Percentiles rank a stretch among this genome's conserved stretches.
Conservation (phyloP, 371 early-diverging fungal species). For the Mucor piriformis region DNA sequence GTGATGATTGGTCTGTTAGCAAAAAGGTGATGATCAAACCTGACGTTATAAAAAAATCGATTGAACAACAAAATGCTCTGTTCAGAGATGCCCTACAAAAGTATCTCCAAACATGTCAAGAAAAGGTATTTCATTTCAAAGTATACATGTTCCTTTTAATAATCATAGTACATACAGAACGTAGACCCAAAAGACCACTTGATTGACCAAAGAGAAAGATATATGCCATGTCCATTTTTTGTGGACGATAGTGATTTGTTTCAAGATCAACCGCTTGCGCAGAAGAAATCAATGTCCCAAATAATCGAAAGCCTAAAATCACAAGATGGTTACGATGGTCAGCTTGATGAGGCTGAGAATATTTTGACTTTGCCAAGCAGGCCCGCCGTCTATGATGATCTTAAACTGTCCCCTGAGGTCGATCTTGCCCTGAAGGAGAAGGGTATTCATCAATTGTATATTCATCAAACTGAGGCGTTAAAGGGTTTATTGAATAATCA, state of each 20-base stretch:
- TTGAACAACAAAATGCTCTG: conserved; percentile 30
- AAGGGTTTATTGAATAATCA: conserved; percentile 42
- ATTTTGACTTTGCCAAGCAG: conserved; percentile 25
- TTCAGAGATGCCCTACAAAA: conserved; percentile 29
- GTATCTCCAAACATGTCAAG: conserved; percentile 26
- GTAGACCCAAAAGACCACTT: conserved; percentile 10
- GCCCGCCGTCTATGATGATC: conserved; percentile 25
- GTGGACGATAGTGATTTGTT: conserved; percentile 1
- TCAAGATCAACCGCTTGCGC: conserved; percentile 1
- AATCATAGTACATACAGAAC: background rate
- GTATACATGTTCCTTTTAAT: no score
- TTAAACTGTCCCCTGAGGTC: conserved; percentile 16
- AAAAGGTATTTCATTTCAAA: conserved; percentile 19
- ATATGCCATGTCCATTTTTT: conserved; percentile 16
- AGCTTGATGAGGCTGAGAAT: conserved; percentile 25
- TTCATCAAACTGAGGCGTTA: conserved; percentile 74
- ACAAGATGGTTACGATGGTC: conserved; percentile 34
- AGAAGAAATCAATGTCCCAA: conserved; percentile 6
- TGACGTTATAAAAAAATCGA: conserved; percentile 28
- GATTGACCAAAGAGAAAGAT: conserved; percentile 2
- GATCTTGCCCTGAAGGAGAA: conserved; percentile 26
- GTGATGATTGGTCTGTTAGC: conserved; percentile 11
- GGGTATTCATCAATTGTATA: conserved; percentile 57
- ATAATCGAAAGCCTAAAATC: conserved; percentile 26
- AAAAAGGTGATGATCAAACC: conserved; percentile 26